Conservation (phyloP, 306 rosid genomes). For the Trifolium repens region DNA sequence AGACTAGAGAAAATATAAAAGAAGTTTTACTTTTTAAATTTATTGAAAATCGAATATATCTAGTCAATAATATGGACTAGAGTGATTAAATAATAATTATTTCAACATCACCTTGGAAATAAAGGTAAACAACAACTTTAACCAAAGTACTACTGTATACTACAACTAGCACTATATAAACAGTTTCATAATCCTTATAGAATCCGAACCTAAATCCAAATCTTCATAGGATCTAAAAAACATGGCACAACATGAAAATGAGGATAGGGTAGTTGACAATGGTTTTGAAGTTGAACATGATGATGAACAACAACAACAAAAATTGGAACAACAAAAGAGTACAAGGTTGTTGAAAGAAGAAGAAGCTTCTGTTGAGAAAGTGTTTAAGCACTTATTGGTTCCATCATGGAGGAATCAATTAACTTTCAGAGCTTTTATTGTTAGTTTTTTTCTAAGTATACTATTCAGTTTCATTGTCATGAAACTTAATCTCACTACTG, state of each 20-base stretch:
- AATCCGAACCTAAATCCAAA: conserved; percentile 33
- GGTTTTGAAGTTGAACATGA: conserved; percentile 5
- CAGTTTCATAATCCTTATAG: conserved; percentile 15
- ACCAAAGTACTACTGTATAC: background rate
- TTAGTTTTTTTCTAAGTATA: conserved; percentile 53
- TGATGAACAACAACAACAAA: conserved; percentile 9
- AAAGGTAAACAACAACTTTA: conserved; percentile 12
- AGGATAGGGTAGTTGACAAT: conserved; percentile 26
- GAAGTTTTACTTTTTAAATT: no score
- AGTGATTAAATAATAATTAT: background rate
- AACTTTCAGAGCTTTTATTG: conserved; percentile 57
- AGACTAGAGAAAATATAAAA: no score
- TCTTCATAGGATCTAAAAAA: conserved; percentile 20
- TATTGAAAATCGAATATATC: no score
- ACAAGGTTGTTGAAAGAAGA: conserved; percentile 27
- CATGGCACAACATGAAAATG: conserved; percentile 44
- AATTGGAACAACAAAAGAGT: background rate
- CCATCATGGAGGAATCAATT: conserved; percentile 64
- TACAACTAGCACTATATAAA: background rate
- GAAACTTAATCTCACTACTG: conserved; percentile 65
- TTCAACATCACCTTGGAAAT: conserved; percentile 10
- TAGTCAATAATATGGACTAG: background rate
- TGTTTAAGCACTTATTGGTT: conserved; percentile 49
- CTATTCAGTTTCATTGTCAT: conserved; percentile 60
- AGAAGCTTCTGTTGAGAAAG: conserved; percentile 52